Evolutionary conservation across 768 basidiomycete species (phyloP), one percentile per base, ranked within the genome.

Genomic region (Tylopilus sp.): DNA sequence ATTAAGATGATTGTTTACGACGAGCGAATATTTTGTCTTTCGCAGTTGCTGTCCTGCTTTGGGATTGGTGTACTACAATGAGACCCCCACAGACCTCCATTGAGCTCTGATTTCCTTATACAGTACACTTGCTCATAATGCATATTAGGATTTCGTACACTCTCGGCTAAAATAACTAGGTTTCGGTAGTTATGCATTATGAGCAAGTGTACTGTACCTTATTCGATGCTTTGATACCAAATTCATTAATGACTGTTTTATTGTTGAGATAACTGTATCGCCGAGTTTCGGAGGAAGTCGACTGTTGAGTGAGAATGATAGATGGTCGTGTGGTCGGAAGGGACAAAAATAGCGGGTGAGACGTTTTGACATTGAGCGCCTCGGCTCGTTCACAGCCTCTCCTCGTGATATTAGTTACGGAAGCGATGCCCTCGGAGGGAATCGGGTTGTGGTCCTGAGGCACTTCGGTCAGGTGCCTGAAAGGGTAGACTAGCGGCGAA

Each of bases 351-450:
- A 43, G 26, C 47, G 38, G 8, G 25, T 40, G 47, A 48, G 40
- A 26, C 20, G 10, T 41, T 17, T 33, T 40, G 50, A 30, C n/a
- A 33, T 40, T n/a, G 23, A 26, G 47, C 51, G 17, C 17, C 35
- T 44, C 30, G 25, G 43, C 26, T 8, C 5, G 30, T 3, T 31
- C 30, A 31, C 28, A 28, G 10, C 28, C 30, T 12, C 22, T 36
- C 17, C 45, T 3, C 12, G 44, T 58, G 52, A 49, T 43, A 45
- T 36, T 36, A 18, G 3, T 38, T 26, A n/a, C 44, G 25, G 17
- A 31, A 28, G 9, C 42, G 45, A 46, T 22, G 50, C 39, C 26
- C 3, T 61, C 62, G 62, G 62, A 47, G 47, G 22, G 50, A 64
- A 60, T 51, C 62, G 62, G 61, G 47, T 44, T 21, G n/a, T 5